These are phyloP conservation scores for Saccharomycodes ludwigii DNA, from an alignment of 805 yeast species.

Conservation along the genomic window DNA sequence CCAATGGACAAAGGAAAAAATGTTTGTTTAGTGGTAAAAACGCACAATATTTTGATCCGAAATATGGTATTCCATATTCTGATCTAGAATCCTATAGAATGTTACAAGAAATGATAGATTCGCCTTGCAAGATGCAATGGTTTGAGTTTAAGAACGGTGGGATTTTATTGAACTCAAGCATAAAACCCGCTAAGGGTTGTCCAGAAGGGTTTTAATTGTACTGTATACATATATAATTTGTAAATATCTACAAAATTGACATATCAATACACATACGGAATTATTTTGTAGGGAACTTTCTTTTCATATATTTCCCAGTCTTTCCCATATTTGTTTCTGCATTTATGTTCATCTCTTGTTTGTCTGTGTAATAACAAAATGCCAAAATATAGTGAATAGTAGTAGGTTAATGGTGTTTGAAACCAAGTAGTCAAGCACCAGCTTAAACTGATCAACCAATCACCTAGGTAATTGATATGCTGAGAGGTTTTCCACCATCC, in stretches of 20 bases:
- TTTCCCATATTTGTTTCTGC: constrained; percentile 73
- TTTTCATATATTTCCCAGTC: constrained; percentile 77
- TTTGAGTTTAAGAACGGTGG: constrained; percentile 1
- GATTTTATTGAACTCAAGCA: neutral
- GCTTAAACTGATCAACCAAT: constrained; percentile 81
- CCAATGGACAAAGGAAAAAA: constrained; percentile 52
- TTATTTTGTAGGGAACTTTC: constrained; percentile 76
- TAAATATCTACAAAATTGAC: neutral
- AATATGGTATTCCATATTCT: constrained; percentile 75
- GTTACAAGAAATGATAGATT: constrained; percentile 43
- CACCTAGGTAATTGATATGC: constrained; percentile 92
- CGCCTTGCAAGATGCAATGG: constrained; percentile 12
- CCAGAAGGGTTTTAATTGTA: constrained; percentile 5
- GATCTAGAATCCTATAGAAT: constrained; percentile 71
- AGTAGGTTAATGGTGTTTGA: constrained; percentile 72
- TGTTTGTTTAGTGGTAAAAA: constrained; percentile 78
- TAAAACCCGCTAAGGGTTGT: constrained; percentile 4
- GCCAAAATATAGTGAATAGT: constrained; percentile 75
- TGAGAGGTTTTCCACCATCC: constrained; percentile 97
- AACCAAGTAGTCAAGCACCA: constrained; percentile 91
- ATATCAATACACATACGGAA: constrained; percentile 69
- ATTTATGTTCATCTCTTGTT: constrained; percentile 81
- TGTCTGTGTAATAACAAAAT: constrained; percentile 79
- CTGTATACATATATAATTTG: neutral
- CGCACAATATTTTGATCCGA: constrained; percentile 70